Evolutionary conservation across 148 eudicot genomes (phyloP), one percentile per base, ranked within the genome.

Genomic region (Rhododendron simsii): DNA sequence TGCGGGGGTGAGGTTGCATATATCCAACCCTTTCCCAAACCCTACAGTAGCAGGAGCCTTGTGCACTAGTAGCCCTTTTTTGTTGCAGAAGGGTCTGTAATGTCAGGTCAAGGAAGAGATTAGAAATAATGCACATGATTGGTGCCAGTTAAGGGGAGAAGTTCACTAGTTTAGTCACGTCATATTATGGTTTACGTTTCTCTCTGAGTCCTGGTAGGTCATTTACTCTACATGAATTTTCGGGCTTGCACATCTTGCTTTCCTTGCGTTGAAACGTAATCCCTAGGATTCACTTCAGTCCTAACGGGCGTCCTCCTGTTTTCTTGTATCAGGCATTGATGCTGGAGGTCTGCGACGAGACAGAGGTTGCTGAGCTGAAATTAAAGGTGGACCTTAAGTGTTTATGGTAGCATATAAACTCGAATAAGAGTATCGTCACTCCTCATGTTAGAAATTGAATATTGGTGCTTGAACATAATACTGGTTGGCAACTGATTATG

Each of bases 331-430:
- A 96, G 98, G 93, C 88, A 41, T 91, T 96, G 87, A 88, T 95
- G 76, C 80, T 89, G 85, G 92, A 93, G 83, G 94, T 96, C 53
- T 96, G 98, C 89, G 98, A 96, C 82, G 94, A 92, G 90, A 96
- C 98, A 50, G 89, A 95, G 86, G 89, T 96, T 81, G 98, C 98
- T 63, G 96, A 96, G 89, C 87, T 96, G 86, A 93, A 96, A 89
- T 81, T 96, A 28, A 96, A 95, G 98, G 98, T 96, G 87, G 83
- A 81, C 51, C 77, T 75, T 48, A 23, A 81, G 2, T 74, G 35
- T 48, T 28, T 75, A 12, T 41, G 18, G 15, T 61, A 21, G 16
- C 30, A 33, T 75, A 14, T 65, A 4, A 39, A 12, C 41, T 28
- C 50, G 69, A 47, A 82, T 21, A 59, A 9, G 6, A 21, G 5